Evolutionary conservation across 371 early-diverging fungal genomes (phyloP).

Genomic region (Catenaria anguillulae): DNA sequence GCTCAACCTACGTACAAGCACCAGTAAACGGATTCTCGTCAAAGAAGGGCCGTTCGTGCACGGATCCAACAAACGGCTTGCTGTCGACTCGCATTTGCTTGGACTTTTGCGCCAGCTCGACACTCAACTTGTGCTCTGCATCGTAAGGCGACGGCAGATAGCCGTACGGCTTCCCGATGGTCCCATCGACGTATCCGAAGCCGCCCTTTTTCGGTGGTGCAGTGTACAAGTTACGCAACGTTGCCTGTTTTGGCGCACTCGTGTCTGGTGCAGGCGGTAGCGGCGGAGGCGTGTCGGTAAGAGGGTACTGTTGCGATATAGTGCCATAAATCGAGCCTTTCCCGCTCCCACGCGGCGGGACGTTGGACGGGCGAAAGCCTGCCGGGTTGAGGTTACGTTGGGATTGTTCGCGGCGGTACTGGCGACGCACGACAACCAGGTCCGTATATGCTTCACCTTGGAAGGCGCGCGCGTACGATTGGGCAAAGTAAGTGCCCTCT

Average conservation of each 20-base stretch:
- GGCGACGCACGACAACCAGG: neutral
- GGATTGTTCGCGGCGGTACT: neutral
- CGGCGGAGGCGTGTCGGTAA: neutral
- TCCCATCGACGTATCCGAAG: neutral
- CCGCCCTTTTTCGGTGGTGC: neutral
- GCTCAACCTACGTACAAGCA: neutral
- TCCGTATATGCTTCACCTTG: neutral
- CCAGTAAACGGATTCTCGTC: neutral
- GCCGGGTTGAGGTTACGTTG: neutral
- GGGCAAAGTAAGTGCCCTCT: neutral
- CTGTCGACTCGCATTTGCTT: neutral
- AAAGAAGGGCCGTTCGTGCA: neutral
- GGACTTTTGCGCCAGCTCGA: neutral
- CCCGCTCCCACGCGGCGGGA: neutral
- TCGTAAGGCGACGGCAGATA: neutral
- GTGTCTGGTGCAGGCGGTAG: neutral
- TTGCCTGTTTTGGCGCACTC: neutral
- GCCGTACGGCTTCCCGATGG: neutral
- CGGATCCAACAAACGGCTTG: neutral
- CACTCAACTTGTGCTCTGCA: neutral
- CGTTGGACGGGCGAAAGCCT: neutral
- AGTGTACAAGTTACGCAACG: slow-evolving; percentile 1
- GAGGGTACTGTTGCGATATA: neutral
- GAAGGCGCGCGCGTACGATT: neutral
- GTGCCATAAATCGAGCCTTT: neutral